These are phyloP conservation scores for Suillus sp. DNA, from an alignment of 768 basidiomycete genomes.

Conservation along the genomic window DNA sequence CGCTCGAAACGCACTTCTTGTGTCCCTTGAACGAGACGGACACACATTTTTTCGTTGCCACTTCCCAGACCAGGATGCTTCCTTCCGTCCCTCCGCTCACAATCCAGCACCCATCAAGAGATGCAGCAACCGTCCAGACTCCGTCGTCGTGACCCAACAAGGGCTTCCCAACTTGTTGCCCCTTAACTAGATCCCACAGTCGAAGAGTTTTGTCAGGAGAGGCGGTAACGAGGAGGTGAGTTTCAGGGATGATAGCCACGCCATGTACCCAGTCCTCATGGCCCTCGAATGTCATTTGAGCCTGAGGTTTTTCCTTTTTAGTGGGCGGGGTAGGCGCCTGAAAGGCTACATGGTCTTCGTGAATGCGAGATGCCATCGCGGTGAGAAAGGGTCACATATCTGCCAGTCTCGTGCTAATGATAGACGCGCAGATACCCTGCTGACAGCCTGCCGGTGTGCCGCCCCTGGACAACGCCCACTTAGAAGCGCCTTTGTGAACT, in stretches of 20 bases:
- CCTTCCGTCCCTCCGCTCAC: neutral
- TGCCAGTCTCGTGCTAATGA: neutral
- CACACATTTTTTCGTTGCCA: slow-evolving; percentile 69
- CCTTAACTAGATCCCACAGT: slow-evolving; percentile 11
- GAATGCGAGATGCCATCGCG: neutral
- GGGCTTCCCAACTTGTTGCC: slow-evolving; percentile 7
- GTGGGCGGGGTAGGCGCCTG: neutral
- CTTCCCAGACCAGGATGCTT: slow-evolving; percentile 3
- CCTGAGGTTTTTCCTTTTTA: neutral
- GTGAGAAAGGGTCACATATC: neutral
- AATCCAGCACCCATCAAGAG: slow-evolving; percentile 3
- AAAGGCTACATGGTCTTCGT: neutral
- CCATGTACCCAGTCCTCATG: neutral
- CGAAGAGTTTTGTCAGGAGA: slow-evolving; percentile 14
- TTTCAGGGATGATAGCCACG: neutral
- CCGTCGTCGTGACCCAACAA: slow-evolving; percentile 8
- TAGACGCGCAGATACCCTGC: neutral
- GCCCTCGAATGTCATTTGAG: neutral
- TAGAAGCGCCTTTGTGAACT: neutral
- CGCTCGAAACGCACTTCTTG: slow-evolving; percentile 45
- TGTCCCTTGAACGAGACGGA: slow-evolving; percentile 16
- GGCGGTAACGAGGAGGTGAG: slow-evolving; percentile 14
- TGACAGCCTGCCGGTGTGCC: neutral
- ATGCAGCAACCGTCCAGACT: slow-evolving; percentile 3
- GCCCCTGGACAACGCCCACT: neutral